Evolutionary conservation across 768 basidiomycete genomes (phyloP).

Genomic region (Lactifluus volemus): DNA sequence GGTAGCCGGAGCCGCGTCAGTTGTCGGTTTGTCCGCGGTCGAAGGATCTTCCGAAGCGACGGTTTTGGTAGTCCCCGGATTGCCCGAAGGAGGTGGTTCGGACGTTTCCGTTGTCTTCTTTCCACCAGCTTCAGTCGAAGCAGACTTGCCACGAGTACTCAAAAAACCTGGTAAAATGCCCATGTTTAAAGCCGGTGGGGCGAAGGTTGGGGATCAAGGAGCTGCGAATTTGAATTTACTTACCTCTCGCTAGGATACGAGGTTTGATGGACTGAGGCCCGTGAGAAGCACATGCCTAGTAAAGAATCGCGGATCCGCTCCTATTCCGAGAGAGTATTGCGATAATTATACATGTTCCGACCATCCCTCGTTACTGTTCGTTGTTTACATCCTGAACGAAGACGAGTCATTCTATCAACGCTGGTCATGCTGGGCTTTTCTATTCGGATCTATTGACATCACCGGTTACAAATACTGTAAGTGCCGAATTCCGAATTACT

Average conservation of each 20-base stretch:
- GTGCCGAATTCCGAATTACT: slow-evolving; percentile 7
- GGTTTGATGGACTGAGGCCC: too few relatives aligned
- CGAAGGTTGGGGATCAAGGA: background rate
- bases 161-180: background rate
- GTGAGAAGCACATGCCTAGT: too few relatives aligned
- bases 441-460: background rate
- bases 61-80: background rate
- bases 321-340: too few relatives aligned
- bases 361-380: too few relatives aligned
- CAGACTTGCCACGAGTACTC: background rate
- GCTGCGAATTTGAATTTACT: too few relatives aligned
- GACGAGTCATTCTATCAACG: too few relatives aligned
- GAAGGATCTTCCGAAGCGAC: background rate
- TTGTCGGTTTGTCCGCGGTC: background rate
- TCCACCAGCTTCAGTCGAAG: background rate
- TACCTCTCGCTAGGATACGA: too few relatives aligned
- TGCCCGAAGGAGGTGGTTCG: background rate
- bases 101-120: background rate
- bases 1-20: background rate
- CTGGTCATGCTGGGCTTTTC: background rate
- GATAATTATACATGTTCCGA: too few relatives aligned
- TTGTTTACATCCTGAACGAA: too few relatives aligned
- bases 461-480: too few relatives aligned
- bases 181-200: background rate
- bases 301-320: too few relatives aligned